Evolutionary conservation across 2,329 filamentous ascomycete genomes (phyloP), one percentile per base, ranked within the genome.

Genomic region (Fusarium kyushuense): DNA sequence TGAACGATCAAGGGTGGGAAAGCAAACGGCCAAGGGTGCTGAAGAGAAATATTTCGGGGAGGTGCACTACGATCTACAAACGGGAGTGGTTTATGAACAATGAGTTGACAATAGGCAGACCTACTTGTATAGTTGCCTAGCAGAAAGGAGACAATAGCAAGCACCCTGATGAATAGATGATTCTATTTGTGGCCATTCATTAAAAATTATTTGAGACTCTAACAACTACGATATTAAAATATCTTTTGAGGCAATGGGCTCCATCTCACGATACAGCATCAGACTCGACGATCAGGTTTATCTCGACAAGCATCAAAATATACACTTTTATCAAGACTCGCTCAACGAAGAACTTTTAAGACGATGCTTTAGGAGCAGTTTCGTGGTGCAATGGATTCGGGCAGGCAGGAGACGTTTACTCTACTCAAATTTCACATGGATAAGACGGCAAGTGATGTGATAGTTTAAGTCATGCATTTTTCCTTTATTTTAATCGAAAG

Each of bases 401-500:
- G 4, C n/a, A 10, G 25, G 17, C 14, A 29, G 7, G 14, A 5
- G 10, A 13, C 16, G 4, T 19, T 16, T 33, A 16, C 16, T 5
- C 19, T n/a, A 19, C 10, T 23, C 12, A 19, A 7, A 27, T 21
- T 23, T 16, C 47, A 40, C 23, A 27, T 21, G 6, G 5, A 16
- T 12, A 38, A 29, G 6, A 14, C 16, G 21, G 13, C 23, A 8
- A 29, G n/a, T n/a, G n/a, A n/a, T n/a, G 17, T 11, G 5, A 16
- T n/a, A 27, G 6, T 27, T 10, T 27, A n/a, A 8, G 29, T 35
- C 33, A 30, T 48, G 29, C 29, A 9, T 45, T 41, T 56, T 52
- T 40, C 36, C 25, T 14, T 55, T 25, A n/a, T 59, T 29, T 46
- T 52, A 42, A n/a, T 38, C 59, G 36, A 16, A 56, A 38, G 43